phyloP scores from a whole-genome alignment of 441 rosid species.

The Adansonia grandidieri region DNA sequence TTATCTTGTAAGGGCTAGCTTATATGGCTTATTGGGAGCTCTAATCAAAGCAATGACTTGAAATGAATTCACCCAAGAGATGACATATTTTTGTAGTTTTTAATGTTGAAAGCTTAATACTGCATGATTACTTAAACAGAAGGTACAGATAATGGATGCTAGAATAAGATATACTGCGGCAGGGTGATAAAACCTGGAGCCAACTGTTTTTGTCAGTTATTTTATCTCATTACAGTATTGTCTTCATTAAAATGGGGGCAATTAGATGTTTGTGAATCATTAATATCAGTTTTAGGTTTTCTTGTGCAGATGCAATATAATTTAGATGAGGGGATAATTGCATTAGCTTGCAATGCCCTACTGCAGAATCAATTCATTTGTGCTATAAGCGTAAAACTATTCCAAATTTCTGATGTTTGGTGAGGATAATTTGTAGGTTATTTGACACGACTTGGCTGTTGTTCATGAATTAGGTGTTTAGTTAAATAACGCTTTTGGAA shows the following conservation, averaged over 20 bases:
- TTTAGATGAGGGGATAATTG: neutral
- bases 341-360: neutral
- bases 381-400: neutral
- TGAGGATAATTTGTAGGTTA: neutral
- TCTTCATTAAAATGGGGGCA: conserved; percentile 14
- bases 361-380: neutral
- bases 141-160: neutral
- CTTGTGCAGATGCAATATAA: neutral
- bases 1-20: neutral
- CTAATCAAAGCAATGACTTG: neutral
- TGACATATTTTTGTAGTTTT: neutral
- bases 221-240: neutral
- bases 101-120: conserved; percentile 8
- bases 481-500: neutral
- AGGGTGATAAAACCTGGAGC: conserved; percentile 13
- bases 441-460: neutral
- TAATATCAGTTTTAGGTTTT: conserved; percentile 17
- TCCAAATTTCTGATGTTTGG: neutral
- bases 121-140: neutral
- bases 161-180: conserved; percentile 13
- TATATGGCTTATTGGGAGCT: conserved; percentile 3
- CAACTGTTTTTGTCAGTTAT: neutral
- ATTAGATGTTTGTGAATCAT: neutral
- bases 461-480: neutral
- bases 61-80: conserved; percentile 2